Evolutionary conservation across 129 eudicot species (phyloP), one percentile per base, ranked within the genome.

Genomic region (Smallanthus sonchifolius): DNA sequence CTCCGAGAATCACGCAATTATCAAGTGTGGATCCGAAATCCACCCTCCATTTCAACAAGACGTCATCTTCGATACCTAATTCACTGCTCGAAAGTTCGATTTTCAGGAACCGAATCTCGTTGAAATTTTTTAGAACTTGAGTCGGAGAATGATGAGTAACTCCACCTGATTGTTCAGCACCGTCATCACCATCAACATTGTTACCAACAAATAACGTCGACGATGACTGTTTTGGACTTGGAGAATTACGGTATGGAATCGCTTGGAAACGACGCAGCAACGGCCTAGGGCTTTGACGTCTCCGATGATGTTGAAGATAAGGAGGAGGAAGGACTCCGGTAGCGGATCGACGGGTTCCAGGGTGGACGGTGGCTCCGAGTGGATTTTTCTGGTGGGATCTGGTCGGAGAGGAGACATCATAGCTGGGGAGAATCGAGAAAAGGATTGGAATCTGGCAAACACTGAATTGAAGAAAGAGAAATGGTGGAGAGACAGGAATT

Each of bases 121-220:
- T 75, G 24, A 94, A 94, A 61, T 86, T 88, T 70, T 80, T 88
- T 66, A 94, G 69, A 0, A 94, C 99, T 52, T 94, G 99, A 4
- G 99, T 85, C 0, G 99, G 97, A 0, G 99, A 94, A 79, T 88
- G 97, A 39, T 94, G 98, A 10, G 93, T 91, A 6, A 90, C 96
- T 19, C 86, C 80, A 16, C 76, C 83, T 52, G 74, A 81, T 32
- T 76, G 82, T 19, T 86, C 96, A 1, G 17, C 35, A 8, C 87
- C 96, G 2, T 81, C 85, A 2, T 81, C 91, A 38, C 76, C 84
- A 6, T 52, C 91, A 38, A 74, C 84, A 6, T 60, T 64, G 68
- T 34, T 63, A 35, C 74, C 70, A 60, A 70, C 77, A 37, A 74
- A 65, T 36, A 77, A 57, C 51, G 74, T 52, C 36, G 89, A 1